Percentiles rank a stretch among this genome's conserved stretches.
Evolutionary conservation across 495 filamentous ascomycete genomes (phyloP).

Genomic region (Neurospora sp.): DNA sequence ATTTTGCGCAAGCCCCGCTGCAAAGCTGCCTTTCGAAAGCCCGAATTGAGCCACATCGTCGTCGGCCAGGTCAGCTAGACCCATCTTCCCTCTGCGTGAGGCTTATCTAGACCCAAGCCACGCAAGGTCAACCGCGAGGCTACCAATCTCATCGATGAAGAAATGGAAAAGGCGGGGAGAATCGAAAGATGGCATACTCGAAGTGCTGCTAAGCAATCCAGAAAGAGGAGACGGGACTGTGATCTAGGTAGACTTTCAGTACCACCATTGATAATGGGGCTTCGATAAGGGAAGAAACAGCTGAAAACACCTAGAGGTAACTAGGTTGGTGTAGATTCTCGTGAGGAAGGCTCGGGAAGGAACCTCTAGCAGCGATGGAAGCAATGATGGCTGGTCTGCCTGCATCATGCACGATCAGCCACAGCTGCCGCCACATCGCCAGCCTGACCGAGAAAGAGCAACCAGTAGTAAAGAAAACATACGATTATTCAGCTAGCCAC

Average conservation of each 20-base stretch:
- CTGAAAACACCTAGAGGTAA: neutral
- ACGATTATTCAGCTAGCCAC: neutral
- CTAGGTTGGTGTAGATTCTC: neutral
- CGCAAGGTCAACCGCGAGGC: neutral
- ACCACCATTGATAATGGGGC: neutral
- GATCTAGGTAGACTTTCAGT: neutral
- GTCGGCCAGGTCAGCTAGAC: neutral
- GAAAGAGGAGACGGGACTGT: neutral
- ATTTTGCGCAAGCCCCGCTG: neutral
- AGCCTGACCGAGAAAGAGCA: neutral
- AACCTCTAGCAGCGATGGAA: neutral
- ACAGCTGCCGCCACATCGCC: neutral
- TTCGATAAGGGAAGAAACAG: neutral
- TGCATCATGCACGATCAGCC: neutral
- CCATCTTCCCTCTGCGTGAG: neutral
- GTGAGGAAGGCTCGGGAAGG: neutral
- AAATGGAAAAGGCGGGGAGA: neutral
- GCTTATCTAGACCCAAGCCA: neutral
- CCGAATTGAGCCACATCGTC: neutral
- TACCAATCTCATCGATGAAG: neutral
- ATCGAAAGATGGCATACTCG: neutral
- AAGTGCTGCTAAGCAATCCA: neutral
- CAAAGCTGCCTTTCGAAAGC: neutral
- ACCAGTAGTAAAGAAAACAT: neutral
- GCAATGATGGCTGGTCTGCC: no score